These are phyloP conservation scores for Zasmidium cellare DNA, from an alignment of 2,329 filamentous ascomycete species.

Conservation along the genomic window DNA sequence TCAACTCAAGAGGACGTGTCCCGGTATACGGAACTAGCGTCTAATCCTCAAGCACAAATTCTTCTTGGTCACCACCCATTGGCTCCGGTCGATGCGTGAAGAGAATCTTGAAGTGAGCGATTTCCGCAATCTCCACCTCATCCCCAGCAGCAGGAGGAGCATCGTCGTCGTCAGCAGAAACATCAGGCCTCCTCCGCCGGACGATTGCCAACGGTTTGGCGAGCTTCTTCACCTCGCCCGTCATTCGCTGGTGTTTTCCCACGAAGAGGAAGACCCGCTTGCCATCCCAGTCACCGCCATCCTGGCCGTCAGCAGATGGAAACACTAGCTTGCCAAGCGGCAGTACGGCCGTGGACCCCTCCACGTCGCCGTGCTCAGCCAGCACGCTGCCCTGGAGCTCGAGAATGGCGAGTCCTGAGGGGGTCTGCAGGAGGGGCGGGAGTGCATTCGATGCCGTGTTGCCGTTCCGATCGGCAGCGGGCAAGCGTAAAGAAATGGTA, in stretches of 20 bases:
- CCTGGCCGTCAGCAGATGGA: slow-evolving; percentile 63
- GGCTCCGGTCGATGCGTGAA: slow-evolving; percentile 86
- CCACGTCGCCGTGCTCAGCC: slow-evolving; percentile 53
- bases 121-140: slow-evolving; percentile 79
- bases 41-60: neutral
- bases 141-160: slow-evolving; percentile 34
- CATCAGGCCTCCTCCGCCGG: slow-evolving; percentile 49
- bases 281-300: slow-evolving; percentile 74
- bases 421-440: slow-evolving; percentile 82
- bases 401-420: slow-evolving; percentile 82
- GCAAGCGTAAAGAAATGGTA: slow-evolving; percentile 2
- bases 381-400: slow-evolving; percentile 93
- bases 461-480: neutral
- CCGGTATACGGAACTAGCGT: no score
- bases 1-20: no score
- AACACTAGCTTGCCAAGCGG: slow-evolving; percentile 74
- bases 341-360: slow-evolving; percentile 35
- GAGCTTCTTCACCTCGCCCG: slow-evolving; percentile 87
- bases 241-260: slow-evolving; percentile 83
- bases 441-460: slow-evolving; percentile 58
- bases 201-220: slow-evolving; percentile 78
- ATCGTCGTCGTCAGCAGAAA: slow-evolving; percentile 9
- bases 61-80: slow-evolving; percentile 48
- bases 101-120: slow-evolving; percentile 82
- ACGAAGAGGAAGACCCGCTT: slow-evolving; percentile 86